phyloP scores from a whole-genome alignment of 805 yeast genomes.

The Torulaspora indica region DNA sequence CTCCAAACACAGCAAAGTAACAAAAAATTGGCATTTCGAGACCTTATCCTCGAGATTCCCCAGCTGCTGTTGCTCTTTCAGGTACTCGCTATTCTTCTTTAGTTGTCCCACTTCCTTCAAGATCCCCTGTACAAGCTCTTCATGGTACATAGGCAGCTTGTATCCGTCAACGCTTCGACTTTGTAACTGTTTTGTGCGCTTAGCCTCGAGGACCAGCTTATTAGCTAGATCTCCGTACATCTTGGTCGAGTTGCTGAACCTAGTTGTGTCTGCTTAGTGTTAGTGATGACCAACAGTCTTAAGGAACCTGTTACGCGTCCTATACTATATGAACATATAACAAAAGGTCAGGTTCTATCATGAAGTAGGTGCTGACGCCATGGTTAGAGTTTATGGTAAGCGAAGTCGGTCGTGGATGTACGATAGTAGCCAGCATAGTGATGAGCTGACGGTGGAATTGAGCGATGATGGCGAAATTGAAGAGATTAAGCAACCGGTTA shows the following conservation, averaged over 20 bases:
- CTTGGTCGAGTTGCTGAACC: neutral
- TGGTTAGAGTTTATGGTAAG: slow-evolving; percentile 25
- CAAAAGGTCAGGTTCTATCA: neutral
- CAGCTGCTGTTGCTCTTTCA: slow-evolving; percentile 34
- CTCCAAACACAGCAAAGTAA: slow-evolving; percentile 67
- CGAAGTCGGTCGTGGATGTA: slow-evolving; percentile 15
- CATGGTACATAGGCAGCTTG: slow-evolving; percentile 58
- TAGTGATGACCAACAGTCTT: neutral
- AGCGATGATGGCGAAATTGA: slow-evolving; percentile 17
- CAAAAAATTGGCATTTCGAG: slow-evolving; percentile 53
- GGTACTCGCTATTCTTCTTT: slow-evolving; percentile 50
- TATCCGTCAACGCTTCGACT: slow-evolving; percentile 18
- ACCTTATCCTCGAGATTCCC: slow-evolving; percentile 39
- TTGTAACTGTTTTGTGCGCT: slow-evolving; percentile 64
- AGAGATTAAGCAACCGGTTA: neutral
- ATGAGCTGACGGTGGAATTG: slow-evolving; percentile 11
- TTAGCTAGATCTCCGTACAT: slow-evolving; percentile 91
- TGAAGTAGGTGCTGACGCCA: slow-evolving; percentile 1
- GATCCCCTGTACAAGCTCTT: slow-evolving; percentile 63
- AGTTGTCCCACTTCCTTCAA: slow-evolving; percentile 66
- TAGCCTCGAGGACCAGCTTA: slow-evolving; percentile 81
- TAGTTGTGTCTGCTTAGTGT: neutral
- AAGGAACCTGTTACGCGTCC: slow-evolving; percentile 8
- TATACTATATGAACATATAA: too few species aligned
- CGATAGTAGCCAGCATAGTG: slow-evolving; percentile 6